A percentile compares a stretch with the other conserved stretches of the same genome.
Evolutionary conservation across 2,329 filamentous ascomycete species (phyloP).

Genomic region (Coniochaeta sp.): DNA sequence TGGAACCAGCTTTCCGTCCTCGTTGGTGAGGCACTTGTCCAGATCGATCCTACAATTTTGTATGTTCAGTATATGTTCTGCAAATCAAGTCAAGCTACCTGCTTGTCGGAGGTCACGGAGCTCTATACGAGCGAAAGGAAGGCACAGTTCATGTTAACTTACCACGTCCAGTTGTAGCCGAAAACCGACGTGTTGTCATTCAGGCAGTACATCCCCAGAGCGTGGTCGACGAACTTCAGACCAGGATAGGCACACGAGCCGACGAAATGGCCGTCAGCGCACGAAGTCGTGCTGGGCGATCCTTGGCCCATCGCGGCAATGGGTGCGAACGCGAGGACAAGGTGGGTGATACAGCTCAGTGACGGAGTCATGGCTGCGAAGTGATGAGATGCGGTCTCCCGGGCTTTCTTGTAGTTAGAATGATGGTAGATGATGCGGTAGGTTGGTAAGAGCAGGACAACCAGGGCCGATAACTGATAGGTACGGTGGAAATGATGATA

Average conservation of each 20-base stretch:
- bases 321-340: background rate
- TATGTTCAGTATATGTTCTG: background rate
- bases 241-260: constrained; percentile 28
- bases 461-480: background rate
- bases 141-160: constrained; percentile 3
- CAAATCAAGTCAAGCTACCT: background rate
- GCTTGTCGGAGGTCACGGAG: background rate
- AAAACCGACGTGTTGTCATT: constrained; percentile 24
- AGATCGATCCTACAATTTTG: constrained; percentile 16
- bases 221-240: constrained; percentile 21
- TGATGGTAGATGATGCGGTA: background rate
- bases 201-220: constrained; percentile 31
- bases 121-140: background rate
- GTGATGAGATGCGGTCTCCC: background rate
- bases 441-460: background rate
- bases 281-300: background rate
- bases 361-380: background rate
- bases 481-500: background rate
- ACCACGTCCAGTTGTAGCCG: constrained; percentile 33
- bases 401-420: background rate
- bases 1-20: constrained; percentile 13
- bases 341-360: background rate
- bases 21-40: constrained; percentile 21
- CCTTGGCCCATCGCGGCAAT: background rate
- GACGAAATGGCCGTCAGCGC: constrained; percentile 14